Conservation (phyloP, 129 eudicot species). For the Flaveria linearis region DNA sequence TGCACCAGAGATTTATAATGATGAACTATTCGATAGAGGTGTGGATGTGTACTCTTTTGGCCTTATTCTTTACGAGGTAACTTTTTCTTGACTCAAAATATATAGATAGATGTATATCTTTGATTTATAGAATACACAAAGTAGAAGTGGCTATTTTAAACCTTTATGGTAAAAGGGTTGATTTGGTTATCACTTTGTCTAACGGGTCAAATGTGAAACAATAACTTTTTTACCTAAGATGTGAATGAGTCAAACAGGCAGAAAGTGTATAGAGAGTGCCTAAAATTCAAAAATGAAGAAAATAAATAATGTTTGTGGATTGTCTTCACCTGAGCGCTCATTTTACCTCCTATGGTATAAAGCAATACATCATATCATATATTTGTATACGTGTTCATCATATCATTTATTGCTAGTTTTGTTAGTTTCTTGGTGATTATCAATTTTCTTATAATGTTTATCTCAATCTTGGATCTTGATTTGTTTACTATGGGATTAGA, state of each 20-base stretch:
- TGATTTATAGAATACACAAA: not conserved
- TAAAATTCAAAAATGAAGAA: not conserved
- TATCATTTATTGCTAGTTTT: not conserved
- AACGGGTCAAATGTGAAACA: not conserved
- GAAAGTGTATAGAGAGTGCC: not conserved
- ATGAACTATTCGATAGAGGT: constrained; percentile 76
- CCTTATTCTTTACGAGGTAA: constrained; percentile 86
- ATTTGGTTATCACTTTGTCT: not conserved
- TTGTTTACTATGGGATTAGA: constrained; percentile 46
- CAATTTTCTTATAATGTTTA: not conserved
- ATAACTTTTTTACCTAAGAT: not conserved
- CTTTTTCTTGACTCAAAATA: not conserved
- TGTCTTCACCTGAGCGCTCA: not conserved
- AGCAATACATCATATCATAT: not conserved
- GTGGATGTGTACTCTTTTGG: constrained; percentile 94
- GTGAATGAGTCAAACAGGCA: not conserved
- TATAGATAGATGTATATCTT: not conserved
- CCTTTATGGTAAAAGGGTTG: not conserved
- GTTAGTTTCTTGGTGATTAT: constrained; percentile 12
- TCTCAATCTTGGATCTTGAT: constrained; percentile 8
- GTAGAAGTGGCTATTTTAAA: not conserved
- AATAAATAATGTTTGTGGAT: not conserved
- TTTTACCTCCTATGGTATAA: not conserved
- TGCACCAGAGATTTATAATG: constrained; percentile 81
- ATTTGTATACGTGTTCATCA: not conserved